Conservation (phyloP, 108 stramenopile genomes). For the Mayamaea pseudoterrestris region DNA sequence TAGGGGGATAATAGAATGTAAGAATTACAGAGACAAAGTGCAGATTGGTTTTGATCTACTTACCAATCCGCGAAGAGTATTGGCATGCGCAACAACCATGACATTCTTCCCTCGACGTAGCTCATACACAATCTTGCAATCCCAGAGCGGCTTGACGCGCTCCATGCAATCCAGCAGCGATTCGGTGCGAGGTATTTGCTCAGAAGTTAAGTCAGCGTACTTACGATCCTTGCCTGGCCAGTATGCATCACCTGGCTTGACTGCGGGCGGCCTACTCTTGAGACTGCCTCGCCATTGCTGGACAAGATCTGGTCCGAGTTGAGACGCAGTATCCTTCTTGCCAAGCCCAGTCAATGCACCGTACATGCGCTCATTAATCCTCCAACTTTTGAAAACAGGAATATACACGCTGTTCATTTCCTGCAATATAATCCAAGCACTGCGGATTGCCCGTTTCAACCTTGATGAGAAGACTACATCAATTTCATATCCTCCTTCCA, state of each 20-base stretch:
- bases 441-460: conserved; percentile 86
- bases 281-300: conserved; percentile 62
- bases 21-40: neutral
- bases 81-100: conserved; percentile 89
- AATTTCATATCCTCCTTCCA: conserved; percentile 80
- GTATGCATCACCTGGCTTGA: conserved; percentile 43
- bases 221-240: conserved; percentile 83
- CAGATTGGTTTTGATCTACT: no score
- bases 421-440: conserved; percentile 72
- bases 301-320: conserved; percentile 72
- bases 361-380: conserved; percentile 88
- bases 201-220: conserved; percentile 64
- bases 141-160: conserved; percentile 77
- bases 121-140: conserved; percentile 72
- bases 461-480: conserved; percentile 85
- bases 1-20: no score
- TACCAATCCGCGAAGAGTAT: conserved; percentile 71
- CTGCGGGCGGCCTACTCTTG: conserved; percentile 56
- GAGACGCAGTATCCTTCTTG: conserved; percentile 75
- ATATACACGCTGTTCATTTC: conserved; percentile 83
- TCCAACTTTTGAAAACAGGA: conserved; percentile 87
- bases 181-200: conserved; percentile 82
- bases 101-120: conserved; percentile 77
- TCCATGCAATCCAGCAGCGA: conserved; percentile 83
- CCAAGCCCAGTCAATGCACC: conserved; percentile 83